Evolutionary conservation across 2,329 filamentous ascomycete species (phyloP).

Genomic region (Graphilbum fragrans): DNA sequence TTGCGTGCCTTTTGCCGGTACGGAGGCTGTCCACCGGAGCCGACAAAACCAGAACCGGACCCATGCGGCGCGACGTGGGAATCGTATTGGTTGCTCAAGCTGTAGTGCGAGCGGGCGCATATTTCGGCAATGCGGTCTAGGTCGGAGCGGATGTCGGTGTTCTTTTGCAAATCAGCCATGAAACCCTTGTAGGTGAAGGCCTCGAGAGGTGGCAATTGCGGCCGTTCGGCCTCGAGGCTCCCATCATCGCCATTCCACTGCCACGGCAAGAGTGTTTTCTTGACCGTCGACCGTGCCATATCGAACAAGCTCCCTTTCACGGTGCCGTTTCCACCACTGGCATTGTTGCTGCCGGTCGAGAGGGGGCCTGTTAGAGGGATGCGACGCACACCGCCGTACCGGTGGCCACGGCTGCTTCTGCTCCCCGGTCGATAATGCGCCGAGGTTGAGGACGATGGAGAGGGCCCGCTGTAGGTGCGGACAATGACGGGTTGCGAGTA

Average conservation of each 20-base stretch:
- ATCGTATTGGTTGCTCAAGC: constrained; percentile 54
- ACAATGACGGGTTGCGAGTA: constrained; percentile 56
- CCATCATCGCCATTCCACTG: constrained; percentile 14
- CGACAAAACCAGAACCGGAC: constrained; percentile 36
- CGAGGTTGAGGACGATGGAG: constrained; percentile 14
- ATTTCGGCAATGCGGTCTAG: constrained; percentile 56
- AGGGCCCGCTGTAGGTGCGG: constrained; percentile 45
- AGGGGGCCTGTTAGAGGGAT: constrained; percentile 13
- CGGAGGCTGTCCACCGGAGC: constrained; percentile 4
- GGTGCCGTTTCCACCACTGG: constrained; percentile 3
- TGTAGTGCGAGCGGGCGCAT: constrained; percentile 52
- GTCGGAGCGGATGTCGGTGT: constrained; percentile 40
- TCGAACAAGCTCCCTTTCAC: constrained; percentile 12
- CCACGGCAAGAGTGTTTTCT: constrained; percentile 22
- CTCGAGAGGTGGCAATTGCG: constrained; percentile 41
- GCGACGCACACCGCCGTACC: constrained; percentile 13
- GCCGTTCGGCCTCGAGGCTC: constrained; percentile 17
- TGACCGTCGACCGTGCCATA: constrained; percentile 31
- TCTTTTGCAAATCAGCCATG: constrained; percentile 28
- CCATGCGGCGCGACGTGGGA: constrained; percentile 52
- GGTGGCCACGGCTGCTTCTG: constrained; percentile 17
- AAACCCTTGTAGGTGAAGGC: constrained; percentile 55
- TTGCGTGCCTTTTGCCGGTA: constrained; percentile 4
- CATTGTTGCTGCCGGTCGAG: constrained; percentile 2
- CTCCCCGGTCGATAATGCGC: constrained; percentile 15